Base-by-base conservation (phyloP, 75 land plant genomes). In the Ceratopteris richardii region DNA sequence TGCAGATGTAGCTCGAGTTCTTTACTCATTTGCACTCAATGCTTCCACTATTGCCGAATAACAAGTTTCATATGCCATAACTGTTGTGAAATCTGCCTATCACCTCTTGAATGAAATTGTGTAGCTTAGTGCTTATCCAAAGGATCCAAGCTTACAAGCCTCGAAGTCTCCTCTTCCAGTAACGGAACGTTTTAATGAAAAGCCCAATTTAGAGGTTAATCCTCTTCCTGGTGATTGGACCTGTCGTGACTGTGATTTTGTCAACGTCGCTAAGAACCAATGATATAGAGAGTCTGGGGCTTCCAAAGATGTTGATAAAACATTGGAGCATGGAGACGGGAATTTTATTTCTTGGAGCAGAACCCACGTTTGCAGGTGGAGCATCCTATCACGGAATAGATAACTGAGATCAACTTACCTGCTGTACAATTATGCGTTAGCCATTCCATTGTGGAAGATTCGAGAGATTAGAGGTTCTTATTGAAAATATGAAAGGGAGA, bases 181-280 rank as follows among this genome's bases (percentile, higher is more conserved):
- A 43, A 27, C 27, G 50, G 6, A 66, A 54, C 77, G 80, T 39
- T 76, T 78, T 1, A 12, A 4, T 52, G 54, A 52, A 24, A 52
- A 52, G 27, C 24, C 1, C 25, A 28, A 52, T 5, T 6, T 46
- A 5, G 50, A 46, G 0, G 57, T 57, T 72, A 80, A 62, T 74
- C 84, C 77, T 76, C 73, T 66, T 65, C 43, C 43, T 52, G 85
- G 93, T 12, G 93, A 88, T 56, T 88, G 93, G 93, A 70, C 68
- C 36, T 88, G 88, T 60, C 59, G 82, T 25, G 60, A 60, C 31
- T 83, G 86, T 76, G 76, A 79, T 59, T 75, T 69, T 31, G 12
- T 75, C 67, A 83, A 83, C 51, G 75, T 75, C 44, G 29, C 74
- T 0, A 65, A 71, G 47, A 78, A 78, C 66, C 1, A 19, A 41